Evolutionary conservation across 1,284 basidiomycete species (phyloP), one percentile per base, ranked within the genome.

Genomic region (Leccinum fallax): DNA sequence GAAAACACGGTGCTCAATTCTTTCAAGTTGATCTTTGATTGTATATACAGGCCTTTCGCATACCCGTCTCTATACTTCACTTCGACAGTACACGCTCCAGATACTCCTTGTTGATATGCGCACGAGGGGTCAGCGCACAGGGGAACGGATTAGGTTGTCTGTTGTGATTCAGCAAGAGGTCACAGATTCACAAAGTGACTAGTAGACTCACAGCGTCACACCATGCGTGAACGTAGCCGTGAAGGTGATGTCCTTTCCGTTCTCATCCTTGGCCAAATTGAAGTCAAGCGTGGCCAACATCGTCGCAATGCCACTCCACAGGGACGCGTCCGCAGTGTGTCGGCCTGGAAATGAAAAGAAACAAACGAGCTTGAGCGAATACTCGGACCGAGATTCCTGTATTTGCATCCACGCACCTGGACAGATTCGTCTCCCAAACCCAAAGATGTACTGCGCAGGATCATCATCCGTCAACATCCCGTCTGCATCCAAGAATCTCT

Each of bases 321-420:
- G 26, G 21, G 49, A 51, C 15, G 49, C 49, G 16, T 51, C 49
- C 2, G 49, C 49, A 8, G 26, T 51, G 15, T 51, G 49, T 51
- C 24, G 21, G 24, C 49, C 49, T 51, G 49, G 9, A 51, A 51
- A 51, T 4, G 21, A 13, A 49, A 26, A 3, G 2, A 24, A 24
- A n/a, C 15, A 24, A 24, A 43, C 5, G 43, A 13, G 43, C 3
- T 6, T 46, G 10, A 46, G 43, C 43, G 19, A 4, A 21, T 2
- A 46, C 11, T 46, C n/a, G 10, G 11, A 46, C 11, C 15, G 36
- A 38, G 36, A 21, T 19, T 0, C n/a, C 5, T 19, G 40, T 1
- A 46, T 46, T 16, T 11, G 19, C 16, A 19, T 46, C 1, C 24
- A 28, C 49, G 49, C 24, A 63, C 71, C 43, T 46, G 43, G 43